A percentile compares a stretch with the other conserved stretches of the same genome.
Evolutionary conservation across 352 stramenopile genomes (phyloP).

Genomic region (Poterioochromonas sp.): DNA sequence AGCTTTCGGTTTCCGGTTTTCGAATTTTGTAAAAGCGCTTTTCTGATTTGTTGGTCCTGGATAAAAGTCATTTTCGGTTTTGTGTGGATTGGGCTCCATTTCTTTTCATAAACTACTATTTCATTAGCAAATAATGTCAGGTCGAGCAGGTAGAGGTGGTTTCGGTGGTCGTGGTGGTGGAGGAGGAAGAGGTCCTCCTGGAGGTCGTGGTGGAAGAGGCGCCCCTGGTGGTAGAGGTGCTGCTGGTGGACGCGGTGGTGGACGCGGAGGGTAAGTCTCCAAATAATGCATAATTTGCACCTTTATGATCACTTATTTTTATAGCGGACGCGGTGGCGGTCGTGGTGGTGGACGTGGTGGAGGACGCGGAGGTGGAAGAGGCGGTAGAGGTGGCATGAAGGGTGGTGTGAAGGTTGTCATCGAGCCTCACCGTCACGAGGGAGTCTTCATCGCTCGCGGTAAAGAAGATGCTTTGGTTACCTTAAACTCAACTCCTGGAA

Average conservation of each 20-base stretch:
- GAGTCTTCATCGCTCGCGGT: slow-evolving; percentile 93
- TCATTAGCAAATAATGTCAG: too few species aligned
- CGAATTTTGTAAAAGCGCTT: too few species aligned
- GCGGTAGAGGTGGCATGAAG: slow-evolving; percentile 74
- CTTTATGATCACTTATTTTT: neutral
- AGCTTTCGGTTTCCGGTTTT: too few species aligned
- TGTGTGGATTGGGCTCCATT: too few species aligned
- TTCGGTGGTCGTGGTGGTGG: neutral
- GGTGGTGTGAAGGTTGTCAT: slow-evolving; percentile 91
- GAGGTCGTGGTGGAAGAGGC: neutral
- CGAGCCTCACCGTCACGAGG: slow-evolving; percentile 93
- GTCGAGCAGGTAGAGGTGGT: neutral
- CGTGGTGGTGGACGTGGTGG: slow-evolving; percentile 47
- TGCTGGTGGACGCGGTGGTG: neutral
- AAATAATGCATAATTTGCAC: neutral
- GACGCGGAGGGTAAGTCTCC: neutral
- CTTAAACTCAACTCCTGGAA: slow-evolving; percentile 93
- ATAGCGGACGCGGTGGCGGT: slow-evolving; percentile 41
- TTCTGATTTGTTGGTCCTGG: too few species aligned
- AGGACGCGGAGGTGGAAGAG: slow-evolving; percentile 37
- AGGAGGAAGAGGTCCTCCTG: neutral
- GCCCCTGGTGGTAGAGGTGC: neutral
- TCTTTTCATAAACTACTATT: too few species aligned
- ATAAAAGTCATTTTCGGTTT: too few species aligned
- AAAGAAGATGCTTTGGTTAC: slow-evolving; percentile 99